These are phyloP conservation scores for Odonthalia washingtoniensis DNA, from an alignment of 31 red algal species.

Conservation along the genomic window DNA sequence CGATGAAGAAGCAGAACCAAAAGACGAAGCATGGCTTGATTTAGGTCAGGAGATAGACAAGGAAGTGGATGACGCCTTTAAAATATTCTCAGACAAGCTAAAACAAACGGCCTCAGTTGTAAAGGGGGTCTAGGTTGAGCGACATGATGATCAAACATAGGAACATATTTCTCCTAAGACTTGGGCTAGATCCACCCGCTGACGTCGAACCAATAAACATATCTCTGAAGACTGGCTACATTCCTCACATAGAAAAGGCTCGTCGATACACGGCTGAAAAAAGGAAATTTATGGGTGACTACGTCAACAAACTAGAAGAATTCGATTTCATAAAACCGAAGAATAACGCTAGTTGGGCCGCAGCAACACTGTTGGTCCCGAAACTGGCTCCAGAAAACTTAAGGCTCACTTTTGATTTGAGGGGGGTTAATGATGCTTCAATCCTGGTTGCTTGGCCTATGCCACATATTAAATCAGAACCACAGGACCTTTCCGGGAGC, in stretches of 20 bases:
- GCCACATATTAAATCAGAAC: slow-evolving; percentile 29
- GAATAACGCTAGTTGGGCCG: background rate
- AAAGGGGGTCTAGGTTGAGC: background rate
- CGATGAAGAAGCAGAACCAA: slow-evolving; percentile 3
- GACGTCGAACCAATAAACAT: slow-evolving; percentile 2
- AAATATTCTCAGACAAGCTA: background rate
- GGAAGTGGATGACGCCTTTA: slow-evolving; percentile 8
- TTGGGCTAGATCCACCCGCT: too few relatives aligned
- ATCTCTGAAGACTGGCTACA: slow-evolving; percentile 4
- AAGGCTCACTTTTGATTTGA: background rate
- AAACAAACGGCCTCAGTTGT: background rate
- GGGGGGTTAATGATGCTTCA: slow-evolving; percentile 11
- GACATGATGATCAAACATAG: too few relatives aligned
- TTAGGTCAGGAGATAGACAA: background rate
- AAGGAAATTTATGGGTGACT: background rate
- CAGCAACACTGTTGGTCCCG: background rate
- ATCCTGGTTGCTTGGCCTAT: slow-evolving; percentile 29
- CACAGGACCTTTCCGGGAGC: background rate
- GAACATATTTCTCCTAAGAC: too few relatives aligned
- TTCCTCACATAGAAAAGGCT: background rate
- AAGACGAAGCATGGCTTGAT: slow-evolving; percentile 15
- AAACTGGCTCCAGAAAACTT: slow-evolving; percentile 22
- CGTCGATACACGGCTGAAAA: slow-evolving; percentile 12
- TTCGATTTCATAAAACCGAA: slow-evolving; percentile 4
- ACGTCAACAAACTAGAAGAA: background rate